phyloP scores from a whole-genome alignment of 352 stramenopile species.

The Pythium periplocum region DNA sequence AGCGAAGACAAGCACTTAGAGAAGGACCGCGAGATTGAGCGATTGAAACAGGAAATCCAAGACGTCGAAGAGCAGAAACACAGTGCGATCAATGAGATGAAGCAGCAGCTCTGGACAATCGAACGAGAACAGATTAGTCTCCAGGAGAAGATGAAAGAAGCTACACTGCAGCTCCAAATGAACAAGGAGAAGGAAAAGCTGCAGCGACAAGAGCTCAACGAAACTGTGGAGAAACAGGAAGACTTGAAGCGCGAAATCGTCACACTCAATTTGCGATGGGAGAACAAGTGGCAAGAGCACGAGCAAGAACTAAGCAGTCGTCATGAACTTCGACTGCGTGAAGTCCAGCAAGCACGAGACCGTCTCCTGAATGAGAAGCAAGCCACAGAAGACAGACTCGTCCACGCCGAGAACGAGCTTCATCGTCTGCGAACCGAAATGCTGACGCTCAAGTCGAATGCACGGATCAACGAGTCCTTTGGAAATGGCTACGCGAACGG shows the following conservation, averaged over 20 bases:
- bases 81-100: constrained; percentile 28
- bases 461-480: constrained; percentile 45
- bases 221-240: constrained; percentile 53
- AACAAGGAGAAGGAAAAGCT: constrained; percentile 63
- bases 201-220: constrained; percentile 44
- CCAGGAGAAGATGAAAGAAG: constrained; percentile 48
- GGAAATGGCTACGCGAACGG: constrained; percentile 7
- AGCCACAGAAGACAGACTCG: constrained; percentile 43
- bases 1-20: constrained; percentile 51
- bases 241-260: constrained; percentile 59
- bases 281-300: constrained; percentile 62
- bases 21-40: constrained; percentile 55
- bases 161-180: constrained; percentile 32
- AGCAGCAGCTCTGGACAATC: constrained; percentile 44
- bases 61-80: constrained; percentile 56
- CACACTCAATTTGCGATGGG: constrained; percentile 55
- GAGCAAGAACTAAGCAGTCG: constrained; percentile 43
- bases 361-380: constrained; percentile 52
- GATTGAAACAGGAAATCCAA: constrained; percentile 36
- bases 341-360: constrained; percentile 55
- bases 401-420: constrained; percentile 59
- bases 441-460: constrained; percentile 33
- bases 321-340: constrained; percentile 40
- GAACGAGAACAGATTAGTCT: constrained; percentile 38
- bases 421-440: constrained; percentile 50